Evolutionary conservation across 805 yeast genomes (phyloP), one percentile per base, ranked within the genome.

Genomic region (Ogataea pini): DNA sequence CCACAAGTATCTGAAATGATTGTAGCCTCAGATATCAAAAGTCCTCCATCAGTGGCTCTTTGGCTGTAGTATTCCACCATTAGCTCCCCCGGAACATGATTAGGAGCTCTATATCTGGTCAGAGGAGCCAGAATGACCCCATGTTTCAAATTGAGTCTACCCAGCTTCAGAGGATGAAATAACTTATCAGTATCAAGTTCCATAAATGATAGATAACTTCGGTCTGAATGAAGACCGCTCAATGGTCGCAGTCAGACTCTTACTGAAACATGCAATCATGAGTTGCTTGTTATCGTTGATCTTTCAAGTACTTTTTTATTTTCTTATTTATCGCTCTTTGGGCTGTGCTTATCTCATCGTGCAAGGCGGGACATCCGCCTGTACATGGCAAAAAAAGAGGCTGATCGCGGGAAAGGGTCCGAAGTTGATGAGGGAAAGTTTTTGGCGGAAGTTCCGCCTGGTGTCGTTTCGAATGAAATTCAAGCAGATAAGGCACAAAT

Each of bases 51-150:
- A 31, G 60, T 57, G 3, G 73, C 57, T 47, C 73, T 58, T 32
- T 65, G 65, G 24, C 52, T 56, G 49, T 69, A 70, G 48, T 68
- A 63, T 44, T 65, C 54, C 4, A 61, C 49, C 48, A 51, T 50
- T 16, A 69, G 46, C 29, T 68, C 68, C 1, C 68, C 61, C 3
- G 75, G 73, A 6, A 58, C 49, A 42, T 22, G 33, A n/a, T 59
- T 50, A 4, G 59, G 57, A 34, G 70, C 66, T 40, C 81, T 65
- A 48, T 57, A 42, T 49, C 83, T 66, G 20, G 82, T 77, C 52
- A 76, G 60, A 14, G 83, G 83, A 2, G 82, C 75, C 40, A 70
- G 53, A 4, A 67, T 76, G 17, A 76, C 57, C 36, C 79, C 62
- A 61, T 76, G 72, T 13, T 59, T 41, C 36, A 75, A 50, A n/a